Conservation (phyloP, 768 basidiomycete genomes). For the Psilocybe subaeruginosa region DNA sequence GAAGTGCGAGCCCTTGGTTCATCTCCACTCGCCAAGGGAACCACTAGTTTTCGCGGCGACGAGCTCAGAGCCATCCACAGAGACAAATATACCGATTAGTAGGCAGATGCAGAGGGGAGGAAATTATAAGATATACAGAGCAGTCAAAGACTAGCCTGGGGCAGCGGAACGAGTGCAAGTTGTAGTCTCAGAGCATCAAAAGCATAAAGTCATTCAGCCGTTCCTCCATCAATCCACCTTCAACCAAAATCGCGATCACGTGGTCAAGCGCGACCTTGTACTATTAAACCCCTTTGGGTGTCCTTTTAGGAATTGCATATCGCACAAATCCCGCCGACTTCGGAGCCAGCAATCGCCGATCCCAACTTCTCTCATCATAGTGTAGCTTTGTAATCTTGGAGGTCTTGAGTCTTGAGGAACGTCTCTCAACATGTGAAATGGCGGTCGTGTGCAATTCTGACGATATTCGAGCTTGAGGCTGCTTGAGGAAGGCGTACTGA, state of each 20-base stretch:
- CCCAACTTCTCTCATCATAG: background rate
- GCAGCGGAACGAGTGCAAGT: slow-evolving; percentile 7
- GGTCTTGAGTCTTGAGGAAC: background rate
- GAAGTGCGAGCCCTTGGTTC: slow-evolving; percentile 50
- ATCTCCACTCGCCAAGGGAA: slow-evolving; percentile 71
- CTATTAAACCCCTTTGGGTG: background rate
- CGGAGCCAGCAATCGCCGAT: background rate
- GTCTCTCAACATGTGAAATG: background rate
- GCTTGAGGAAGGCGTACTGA: too few species aligned
- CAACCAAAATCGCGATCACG: slow-evolving; percentile 32
- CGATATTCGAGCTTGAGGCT: background rate
- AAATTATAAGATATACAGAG: slow-evolving; percentile 14
- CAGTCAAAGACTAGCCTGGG: slow-evolving; percentile 11
- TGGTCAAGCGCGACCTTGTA: slow-evolving; percentile 20
- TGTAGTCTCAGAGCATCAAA: slow-evolving; percentile 4
- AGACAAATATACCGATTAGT: slow-evolving; percentile 1
- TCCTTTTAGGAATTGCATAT: slow-evolving; percentile 5
- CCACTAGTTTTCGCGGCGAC: slow-evolving; percentile 72
- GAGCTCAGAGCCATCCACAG: slow-evolving; percentile 61
- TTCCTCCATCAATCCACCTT: slow-evolving; percentile 17
- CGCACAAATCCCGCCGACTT: background rate
- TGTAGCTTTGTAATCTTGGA: background rate
- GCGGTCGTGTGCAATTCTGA: background rate
- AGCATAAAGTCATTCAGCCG: slow-evolving; percentile 5
- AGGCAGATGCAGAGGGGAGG: slow-evolving; percentile 13